These are phyloP conservation scores for Triangularia setosa DNA, from an alignment of 2,329 filamentous ascomycete species.

Conservation along the genomic window DNA sequence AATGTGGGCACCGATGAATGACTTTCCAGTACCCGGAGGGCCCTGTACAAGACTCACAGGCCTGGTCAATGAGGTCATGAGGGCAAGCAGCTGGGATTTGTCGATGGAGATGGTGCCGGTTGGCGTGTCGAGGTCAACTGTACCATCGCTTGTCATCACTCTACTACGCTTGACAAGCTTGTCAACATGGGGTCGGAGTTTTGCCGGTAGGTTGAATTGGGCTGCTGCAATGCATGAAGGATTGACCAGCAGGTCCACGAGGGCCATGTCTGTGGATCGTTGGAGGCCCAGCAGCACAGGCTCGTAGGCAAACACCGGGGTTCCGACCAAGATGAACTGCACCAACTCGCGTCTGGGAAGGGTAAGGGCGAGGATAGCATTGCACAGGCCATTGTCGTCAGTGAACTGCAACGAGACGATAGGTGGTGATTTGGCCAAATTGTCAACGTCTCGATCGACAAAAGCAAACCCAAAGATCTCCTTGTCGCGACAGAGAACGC, in stretches of 20 bases:
- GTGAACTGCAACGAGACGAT: slow-evolving; percentile 50
- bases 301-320: slow-evolving; percentile 65
- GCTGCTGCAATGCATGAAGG: slow-evolving; percentile 7
- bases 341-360: slow-evolving; percentile 29
- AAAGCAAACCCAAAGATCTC: slow-evolving; percentile 58
- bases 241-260: slow-evolving; percentile 50
- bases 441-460: slow-evolving; percentile 48
- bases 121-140: not conserved
- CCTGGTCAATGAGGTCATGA: slow-evolving; percentile 51
- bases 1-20: slow-evolving; percentile 64
- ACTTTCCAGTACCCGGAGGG: slow-evolving; percentile 74
- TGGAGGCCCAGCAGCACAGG: slow-evolving; percentile 61
- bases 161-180: not conserved
- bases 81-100: slow-evolving; percentile 51
- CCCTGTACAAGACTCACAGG: slow-evolving; percentile 64
- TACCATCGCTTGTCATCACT: not conserved
- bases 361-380: slow-evolving; percentile 42
- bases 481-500: slow-evolving; percentile 51
- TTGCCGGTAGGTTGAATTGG: slow-evolving; percentile 11
- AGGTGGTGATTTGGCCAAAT: slow-evolving; percentile 42
- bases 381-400: slow-evolving; percentile 42
- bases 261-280: slow-evolving; percentile 49
- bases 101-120: slow-evolving; percentile 19
- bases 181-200: not conserved
- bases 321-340: slow-evolving; percentile 57